Evolutionary conservation across 106 monocot genomes (phyloP).

Genomic region (Gastrodia elata): DNA sequence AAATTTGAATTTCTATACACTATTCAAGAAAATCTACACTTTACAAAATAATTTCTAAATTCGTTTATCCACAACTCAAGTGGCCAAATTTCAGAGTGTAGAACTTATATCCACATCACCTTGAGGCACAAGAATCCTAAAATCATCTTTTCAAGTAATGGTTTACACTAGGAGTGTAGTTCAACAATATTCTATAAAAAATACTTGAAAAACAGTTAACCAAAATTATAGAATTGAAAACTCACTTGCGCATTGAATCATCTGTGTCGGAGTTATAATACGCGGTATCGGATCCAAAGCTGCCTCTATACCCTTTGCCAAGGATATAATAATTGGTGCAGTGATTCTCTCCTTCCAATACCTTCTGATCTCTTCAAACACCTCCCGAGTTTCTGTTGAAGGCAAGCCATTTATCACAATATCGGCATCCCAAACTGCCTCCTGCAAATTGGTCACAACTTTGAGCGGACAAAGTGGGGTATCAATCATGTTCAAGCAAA

Average conservation of each 20-base stretch:
- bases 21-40: background rate
- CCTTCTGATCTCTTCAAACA: constrained; percentile 57
- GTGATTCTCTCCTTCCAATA: constrained; percentile 70
- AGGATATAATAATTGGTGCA: constrained; percentile 42
- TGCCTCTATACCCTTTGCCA: constrained; percentile 64
- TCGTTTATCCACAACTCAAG: background rate
- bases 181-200: background rate
- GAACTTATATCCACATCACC: background rate
- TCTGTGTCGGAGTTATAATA: constrained; percentile 63
- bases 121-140: background rate
- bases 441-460: constrained; percentile 66
- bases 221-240: background rate
- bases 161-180: background rate
- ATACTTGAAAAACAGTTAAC: background rate
- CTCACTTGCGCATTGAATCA: constrained; percentile 64
- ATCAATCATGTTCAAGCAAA: constrained; percentile 70
- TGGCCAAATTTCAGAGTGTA: background rate
- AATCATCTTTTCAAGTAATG: background rate
- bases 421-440: constrained; percentile 73
- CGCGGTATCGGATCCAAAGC: constrained; percentile 41
- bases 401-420: constrained; percentile 61
- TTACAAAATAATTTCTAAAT: background rate
- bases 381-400: constrained; percentile 51
- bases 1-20: background rate
- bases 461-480: constrained; percentile 61